Percentiles rank a stretch among this genome's conserved stretches.
Evolutionary conservation across 2,329 filamentous ascomycete genomes (phyloP).

Genomic region (Colletotrichum tanaceti): DNA sequence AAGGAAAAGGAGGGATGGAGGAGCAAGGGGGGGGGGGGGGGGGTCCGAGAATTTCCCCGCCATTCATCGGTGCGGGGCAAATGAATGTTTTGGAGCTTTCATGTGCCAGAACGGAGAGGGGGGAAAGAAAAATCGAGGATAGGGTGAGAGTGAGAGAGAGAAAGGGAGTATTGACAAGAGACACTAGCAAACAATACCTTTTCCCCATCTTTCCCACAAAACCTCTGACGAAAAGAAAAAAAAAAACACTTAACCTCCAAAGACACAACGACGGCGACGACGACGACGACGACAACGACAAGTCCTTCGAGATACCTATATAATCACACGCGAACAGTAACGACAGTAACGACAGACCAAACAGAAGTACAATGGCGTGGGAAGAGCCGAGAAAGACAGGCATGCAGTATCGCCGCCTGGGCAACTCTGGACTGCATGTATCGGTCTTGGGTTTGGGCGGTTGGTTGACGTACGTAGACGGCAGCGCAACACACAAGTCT

Average conservation of each 20-base stretch:
- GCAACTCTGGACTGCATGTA: conserved; percentile 71
- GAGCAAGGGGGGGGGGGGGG: conserved; percentile 7
- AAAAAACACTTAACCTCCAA: too few species aligned
- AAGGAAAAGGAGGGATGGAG: conserved; percentile 2
- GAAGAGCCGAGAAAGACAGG: conserved; percentile 58
- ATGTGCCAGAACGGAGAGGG: neutral
- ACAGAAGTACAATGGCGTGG: conserved; percentile 52
- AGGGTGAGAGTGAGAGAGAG: neutral
- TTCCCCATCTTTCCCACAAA: neutral
- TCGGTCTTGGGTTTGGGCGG: conserved; percentile 74
- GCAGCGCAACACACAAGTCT: neutral
- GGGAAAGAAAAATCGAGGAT: neutral
- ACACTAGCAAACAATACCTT: neutral
- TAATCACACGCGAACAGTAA: neutral
- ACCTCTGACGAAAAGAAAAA: neutral
- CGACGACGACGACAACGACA: neutral
- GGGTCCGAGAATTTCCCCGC: conserved; percentile 30
- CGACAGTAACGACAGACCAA: conserved; percentile 3
- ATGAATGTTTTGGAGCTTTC: conserved; percentile 20
- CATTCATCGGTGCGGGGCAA: conserved; percentile 31
- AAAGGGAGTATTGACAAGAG: neutral
- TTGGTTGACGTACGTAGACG: conserved; percentile 63
- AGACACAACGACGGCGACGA: neutral
- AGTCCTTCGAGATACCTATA: neutral
- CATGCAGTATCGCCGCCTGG: conserved; percentile 57